Percentiles rank a stretch among this genome's conserved stretches.
Conservation (phyloP, 176 grass and related monocot species). For the Paspalum notatum region DNA sequence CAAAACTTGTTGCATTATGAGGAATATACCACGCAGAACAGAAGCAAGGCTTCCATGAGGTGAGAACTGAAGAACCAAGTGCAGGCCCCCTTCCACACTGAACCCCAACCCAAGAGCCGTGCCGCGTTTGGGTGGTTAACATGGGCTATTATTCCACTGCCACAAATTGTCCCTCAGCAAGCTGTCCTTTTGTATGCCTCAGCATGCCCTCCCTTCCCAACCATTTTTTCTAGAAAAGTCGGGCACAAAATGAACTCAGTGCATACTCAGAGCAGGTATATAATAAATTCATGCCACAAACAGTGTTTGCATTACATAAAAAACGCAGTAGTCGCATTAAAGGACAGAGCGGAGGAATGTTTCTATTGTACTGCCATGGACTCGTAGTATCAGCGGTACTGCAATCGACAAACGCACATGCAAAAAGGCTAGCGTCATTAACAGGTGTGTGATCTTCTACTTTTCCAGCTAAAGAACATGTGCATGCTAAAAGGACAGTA, state of each 20-base stretch:
- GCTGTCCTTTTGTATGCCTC: slow-evolving; percentile 87
- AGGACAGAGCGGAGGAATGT: slow-evolving; percentile 12
- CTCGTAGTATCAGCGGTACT: slow-evolving; percentile 7
- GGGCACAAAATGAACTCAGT: slow-evolving; percentile 38
- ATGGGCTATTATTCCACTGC: slow-evolving; percentile 99
- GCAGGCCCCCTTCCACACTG: slow-evolving; percentile 82
- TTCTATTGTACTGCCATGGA: not conserved
- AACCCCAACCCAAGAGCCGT: slow-evolving; percentile 94
- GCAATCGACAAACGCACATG: not conserved
- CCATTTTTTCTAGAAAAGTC: slow-evolving; percentile 71
- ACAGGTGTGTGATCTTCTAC: not conserved
- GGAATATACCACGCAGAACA: slow-evolving; percentile 83
- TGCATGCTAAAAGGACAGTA: slow-evolving; percentile 16
- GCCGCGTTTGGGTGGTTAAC: slow-evolving; percentile 97
- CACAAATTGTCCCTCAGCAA: slow-evolving; percentile 80
- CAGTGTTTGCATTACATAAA: not conserved
- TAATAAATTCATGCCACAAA: not conserved
- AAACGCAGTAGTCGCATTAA: not conserved
- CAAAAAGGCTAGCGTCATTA: no score
- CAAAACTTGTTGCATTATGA: no score
- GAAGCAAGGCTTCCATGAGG: slow-evolving; percentile 95
- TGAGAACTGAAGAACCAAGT: slow-evolving; percentile 89
- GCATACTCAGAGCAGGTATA: slow-evolving; percentile 1
- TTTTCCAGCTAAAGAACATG: slow-evolving; percentile 33
- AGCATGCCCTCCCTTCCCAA: slow-evolving; percentile 94